Evolutionary conservation across 148 eudicot genomes (phyloP).

Genomic region (Cornus kousa): DNA sequence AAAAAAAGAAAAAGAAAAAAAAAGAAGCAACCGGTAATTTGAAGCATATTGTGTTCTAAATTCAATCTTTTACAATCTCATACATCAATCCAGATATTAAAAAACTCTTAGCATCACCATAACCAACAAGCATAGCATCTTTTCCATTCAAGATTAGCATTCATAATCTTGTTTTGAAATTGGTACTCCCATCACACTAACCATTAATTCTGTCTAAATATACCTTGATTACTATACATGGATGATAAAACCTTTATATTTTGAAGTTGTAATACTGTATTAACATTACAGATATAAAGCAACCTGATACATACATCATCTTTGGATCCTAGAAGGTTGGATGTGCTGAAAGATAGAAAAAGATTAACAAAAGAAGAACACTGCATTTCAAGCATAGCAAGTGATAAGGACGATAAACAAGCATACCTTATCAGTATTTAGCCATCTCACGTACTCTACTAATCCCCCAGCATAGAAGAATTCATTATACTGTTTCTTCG

Average conservation of each 20-base stretch:
- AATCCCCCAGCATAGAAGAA: slow-evolving; percentile 93
- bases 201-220: no score
- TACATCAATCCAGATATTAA: no score
- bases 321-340: slow-evolving; percentile 1
- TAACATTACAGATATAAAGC: not conserved
- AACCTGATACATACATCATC: not conserved
- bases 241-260: not conserved
- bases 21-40: no score
- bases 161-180: no score
- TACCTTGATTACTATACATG: not conserved
- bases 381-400: not conserved
- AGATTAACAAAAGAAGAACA: not conserved
- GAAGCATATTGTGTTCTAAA: no score
- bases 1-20: no score
- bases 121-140: no score
- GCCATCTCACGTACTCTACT: slow-evolving; percentile 91
- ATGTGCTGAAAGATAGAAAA: not conserved
- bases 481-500: slow-evolving; percentile 51
- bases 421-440: slow-evolving; percentile 81
- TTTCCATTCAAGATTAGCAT: no score
- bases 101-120: no score
- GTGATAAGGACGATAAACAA: not conserved
- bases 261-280: not conserved
- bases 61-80: no score
- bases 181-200: no score